phyloP scores from a whole-genome alignment of 2,329 filamentous ascomycete genomes.

The Hypoxylon sp. region DNA sequence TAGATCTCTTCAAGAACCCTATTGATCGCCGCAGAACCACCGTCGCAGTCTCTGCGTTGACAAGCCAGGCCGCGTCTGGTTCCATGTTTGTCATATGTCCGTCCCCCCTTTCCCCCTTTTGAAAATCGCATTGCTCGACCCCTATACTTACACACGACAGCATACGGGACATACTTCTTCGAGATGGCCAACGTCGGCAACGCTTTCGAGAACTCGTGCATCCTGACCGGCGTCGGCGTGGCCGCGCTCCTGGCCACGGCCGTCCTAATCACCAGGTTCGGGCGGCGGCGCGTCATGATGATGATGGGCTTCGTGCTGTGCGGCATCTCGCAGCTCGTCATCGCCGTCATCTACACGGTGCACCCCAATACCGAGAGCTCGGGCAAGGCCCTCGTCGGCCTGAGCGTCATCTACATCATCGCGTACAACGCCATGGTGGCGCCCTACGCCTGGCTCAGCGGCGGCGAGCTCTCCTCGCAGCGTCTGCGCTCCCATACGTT shows the following conservation, averaged over 20 bases:
- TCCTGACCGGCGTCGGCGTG: constrained; percentile 61
- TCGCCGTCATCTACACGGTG: constrained; percentile 60
- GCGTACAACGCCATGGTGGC: constrained; percentile 62
- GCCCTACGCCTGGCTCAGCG: constrained; percentile 64
- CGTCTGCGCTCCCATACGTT: constrained; percentile 64
- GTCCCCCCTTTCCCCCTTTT: too few relatives aligned
- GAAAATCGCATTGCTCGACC: neutral
- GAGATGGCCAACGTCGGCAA: constrained; percentile 64
- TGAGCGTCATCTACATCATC: constrained; percentile 62
- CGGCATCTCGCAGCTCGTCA: constrained; percentile 61
- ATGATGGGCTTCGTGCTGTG: constrained; percentile 59
- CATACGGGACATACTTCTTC: constrained; percentile 67
- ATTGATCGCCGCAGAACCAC: constrained; percentile 60
- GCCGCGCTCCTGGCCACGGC: constrained; percentile 63
- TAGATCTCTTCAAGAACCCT: constrained; percentile 60
- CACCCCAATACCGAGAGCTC: constrained; percentile 48
- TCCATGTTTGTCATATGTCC: constrained; percentile 64
- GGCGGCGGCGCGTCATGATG: constrained; percentile 62
- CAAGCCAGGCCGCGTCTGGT: constrained; percentile 61
- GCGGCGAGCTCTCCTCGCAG: constrained; percentile 65
- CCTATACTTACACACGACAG: constrained; percentile 43
- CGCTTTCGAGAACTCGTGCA: constrained; percentile 64
- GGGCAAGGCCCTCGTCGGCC: constrained; percentile 58
- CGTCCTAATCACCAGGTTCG: constrained; percentile 59
- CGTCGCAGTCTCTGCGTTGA: constrained; percentile 56